phyloP scores from a whole-genome alignment of 768 basidiomycete species.

The Boletales sp. region DNA sequence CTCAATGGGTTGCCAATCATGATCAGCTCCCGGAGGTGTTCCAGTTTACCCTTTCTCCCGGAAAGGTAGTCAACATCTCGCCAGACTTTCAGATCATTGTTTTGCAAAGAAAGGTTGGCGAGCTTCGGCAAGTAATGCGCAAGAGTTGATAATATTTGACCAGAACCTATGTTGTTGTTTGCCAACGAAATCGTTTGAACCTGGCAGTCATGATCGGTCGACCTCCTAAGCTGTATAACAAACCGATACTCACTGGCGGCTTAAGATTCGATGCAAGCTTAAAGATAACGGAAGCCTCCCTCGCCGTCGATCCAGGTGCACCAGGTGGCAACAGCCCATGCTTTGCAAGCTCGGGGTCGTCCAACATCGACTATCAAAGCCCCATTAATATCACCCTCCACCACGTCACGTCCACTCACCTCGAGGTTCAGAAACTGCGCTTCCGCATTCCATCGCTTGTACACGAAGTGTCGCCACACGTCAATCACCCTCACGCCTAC shows the following conservation, averaged over 20 bases:
- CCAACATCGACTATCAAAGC: constrained; percentile 60
- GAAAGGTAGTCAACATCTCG: constrained; percentile 69
- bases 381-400: constrained; percentile 3
- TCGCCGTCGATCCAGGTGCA: constrained; percentile 52
- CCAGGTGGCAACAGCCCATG: constrained; percentile 72
- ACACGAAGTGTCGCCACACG: constrained; percentile 73
- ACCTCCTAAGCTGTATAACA: not conserved
- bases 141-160: constrained; percentile 57
- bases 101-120: constrained; percentile 74
- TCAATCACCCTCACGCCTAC: constrained; percentile 46
- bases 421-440: constrained; percentile 75
- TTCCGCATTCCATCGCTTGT: constrained; percentile 68
- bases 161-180: constrained; percentile 64
- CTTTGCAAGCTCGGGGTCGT: constrained; percentile 73
- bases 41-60: constrained; percentile 53
- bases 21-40: constrained; percentile 67
- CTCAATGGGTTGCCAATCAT: constrained; percentile 74
- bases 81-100: constrained; percentile 66
- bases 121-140: constrained; percentile 75
- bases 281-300: constrained; percentile 81
- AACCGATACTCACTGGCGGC: constrained; percentile 52
- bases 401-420: constrained; percentile 42
- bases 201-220: constrained; percentile 29
- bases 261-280: constrained; percentile 78
- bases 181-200: constrained; percentile 83